These are phyloP conservation scores for Aureobasidium leucospermi DNA, from an alignment of 2,329 filamentous ascomycete species.

Conservation along the genomic window DNA sequence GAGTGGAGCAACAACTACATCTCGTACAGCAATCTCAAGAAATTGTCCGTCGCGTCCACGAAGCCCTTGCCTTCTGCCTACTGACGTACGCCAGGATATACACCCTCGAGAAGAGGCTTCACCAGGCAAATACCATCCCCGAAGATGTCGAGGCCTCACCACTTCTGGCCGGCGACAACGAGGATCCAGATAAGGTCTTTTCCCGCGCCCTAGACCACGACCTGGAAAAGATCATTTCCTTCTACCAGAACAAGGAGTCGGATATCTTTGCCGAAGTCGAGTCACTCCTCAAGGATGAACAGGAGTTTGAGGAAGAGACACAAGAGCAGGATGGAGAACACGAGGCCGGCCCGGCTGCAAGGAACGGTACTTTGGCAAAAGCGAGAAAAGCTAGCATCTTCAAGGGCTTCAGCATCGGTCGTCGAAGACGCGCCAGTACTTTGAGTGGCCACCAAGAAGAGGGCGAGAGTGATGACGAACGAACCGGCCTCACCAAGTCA, in stretches of 20 bases:
- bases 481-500: slow-evolving; percentile 35
- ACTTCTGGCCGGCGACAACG: slow-evolving; percentile 57
- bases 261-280: slow-evolving; percentile 79
- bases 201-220: slow-evolving; percentile 75
- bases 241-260: slow-evolving; percentile 81
- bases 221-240: slow-evolving; percentile 86
- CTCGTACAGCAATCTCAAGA: slow-evolving; percentile 97
- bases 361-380: slow-evolving; percentile 24
- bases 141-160: slow-evolving; percentile 78
- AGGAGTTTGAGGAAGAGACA: slow-evolving; percentile 56
- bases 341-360: neutral
- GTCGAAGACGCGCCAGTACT: slow-evolving; percentile 38
- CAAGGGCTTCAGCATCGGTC: slow-evolving; percentile 39
- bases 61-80: neutral
- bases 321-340: slow-evolving; percentile 3
- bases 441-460: slow-evolving; percentile 36
- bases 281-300: slow-evolving; percentile 67
- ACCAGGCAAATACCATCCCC: slow-evolving; percentile 49
- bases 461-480: slow-evolving; percentile 53
- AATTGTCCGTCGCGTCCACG: slow-evolving; percentile 58
- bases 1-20: slow-evolving; percentile 99
- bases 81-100: slow-evolving; percentile 63
- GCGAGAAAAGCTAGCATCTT: slow-evolving; percentile 45
- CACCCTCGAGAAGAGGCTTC: slow-evolving; percentile 77
- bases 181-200: slow-evolving; percentile 76